Percentiles rank a stretch among this genome's conserved stretches.
phyloP scores from a whole-genome alignment of 2,329 filamentous ascomycete genomes.

The Colletotrichum costaricense region DNA sequence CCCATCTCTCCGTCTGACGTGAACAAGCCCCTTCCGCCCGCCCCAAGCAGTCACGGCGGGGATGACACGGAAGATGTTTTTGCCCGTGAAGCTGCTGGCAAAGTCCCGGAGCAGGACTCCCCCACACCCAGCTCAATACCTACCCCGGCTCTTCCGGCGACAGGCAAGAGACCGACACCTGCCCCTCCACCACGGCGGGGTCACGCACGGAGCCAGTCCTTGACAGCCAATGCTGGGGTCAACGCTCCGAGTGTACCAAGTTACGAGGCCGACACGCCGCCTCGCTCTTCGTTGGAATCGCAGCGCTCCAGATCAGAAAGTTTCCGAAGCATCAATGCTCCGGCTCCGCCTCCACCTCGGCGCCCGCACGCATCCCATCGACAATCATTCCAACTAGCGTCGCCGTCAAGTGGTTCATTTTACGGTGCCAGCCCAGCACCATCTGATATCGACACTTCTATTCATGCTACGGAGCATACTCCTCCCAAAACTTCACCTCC shows the following conservation, averaged over 20 bases:
- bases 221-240: conserved; percentile 26
- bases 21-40: conserved; percentile 72
- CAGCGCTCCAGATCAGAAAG: conserved; percentile 58
- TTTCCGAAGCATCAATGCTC: conserved; percentile 54
- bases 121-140: conserved; percentile 36
- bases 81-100: conserved; percentile 65
- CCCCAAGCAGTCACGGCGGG: conserved; percentile 59
- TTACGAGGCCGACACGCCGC: conserved; percentile 51
- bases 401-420: conserved; percentile 20
- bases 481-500: conserved; percentile 47
- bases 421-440: conserved; percentile 12
- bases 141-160: conserved; percentile 52
- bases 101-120: conserved; percentile 55
- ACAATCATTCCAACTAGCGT: conserved; percentile 36
- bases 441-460: conserved; percentile 1
- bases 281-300: conserved; percentile 64
- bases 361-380: conserved; percentile 55
- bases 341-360: conserved; percentile 67
- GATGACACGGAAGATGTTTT: conserved; percentile 63
- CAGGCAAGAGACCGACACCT: conserved; percentile 56
- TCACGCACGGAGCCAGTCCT: conserved; percentile 56
- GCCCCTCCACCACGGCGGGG: conserved; percentile 63
- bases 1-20: conserved; percentile 58
- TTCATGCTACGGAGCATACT: not conserved
- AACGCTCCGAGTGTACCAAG: conserved; percentile 33